Conservation (phyloP, 768 basidiomycete species). For the Pholiota molesta region DNA sequence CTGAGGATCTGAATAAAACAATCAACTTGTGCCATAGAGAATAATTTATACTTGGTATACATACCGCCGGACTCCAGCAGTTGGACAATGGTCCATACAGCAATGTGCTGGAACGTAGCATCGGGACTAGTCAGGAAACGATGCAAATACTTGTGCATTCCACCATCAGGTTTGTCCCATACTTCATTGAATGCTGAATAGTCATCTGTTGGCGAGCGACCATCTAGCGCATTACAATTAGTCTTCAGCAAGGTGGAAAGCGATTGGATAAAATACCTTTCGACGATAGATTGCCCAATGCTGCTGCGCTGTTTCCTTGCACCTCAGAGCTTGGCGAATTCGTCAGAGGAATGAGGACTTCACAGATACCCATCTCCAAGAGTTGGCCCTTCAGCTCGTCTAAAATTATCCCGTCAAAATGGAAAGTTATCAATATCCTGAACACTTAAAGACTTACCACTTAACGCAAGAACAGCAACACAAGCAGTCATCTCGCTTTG, state of each 20-base stretch:
- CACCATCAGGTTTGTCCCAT: slow-evolving; percentile 97
- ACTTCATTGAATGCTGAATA: slow-evolving; percentile 98
- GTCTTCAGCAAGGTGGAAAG: background rate
- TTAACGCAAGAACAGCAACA: slow-evolving; percentile 93
- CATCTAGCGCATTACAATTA: slow-evolving; percentile 50
- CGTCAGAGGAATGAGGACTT: slow-evolving; percentile 95
- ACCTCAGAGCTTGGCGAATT: slow-evolving; percentile 97
- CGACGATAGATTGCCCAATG: slow-evolving; percentile 95
- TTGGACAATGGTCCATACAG: slow-evolving; percentile 99
- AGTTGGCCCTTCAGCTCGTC: slow-evolving; percentile 97
- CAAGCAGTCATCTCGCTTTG: slow-evolving; percentile 99
- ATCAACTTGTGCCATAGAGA: background rate
- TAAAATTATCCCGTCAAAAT: slow-evolving; percentile 32
- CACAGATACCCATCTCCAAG: slow-evolving; percentile 97
- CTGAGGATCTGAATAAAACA: slow-evolving; percentile 65
- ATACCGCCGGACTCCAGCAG: slow-evolving; percentile 92
- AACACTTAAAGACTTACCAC: slow-evolving; percentile 60
- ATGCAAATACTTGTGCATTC: slow-evolving; percentile 93
- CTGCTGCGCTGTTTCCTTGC: slow-evolving; percentile 97
- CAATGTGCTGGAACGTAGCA: slow-evolving; percentile 99
- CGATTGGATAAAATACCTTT: slow-evolving; percentile 59
- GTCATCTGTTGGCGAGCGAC: slow-evolving; percentile 77
- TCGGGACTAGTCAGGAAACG: slow-evolving; percentile 93
- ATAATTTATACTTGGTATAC: slow-evolving; percentile 11
- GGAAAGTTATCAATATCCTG: slow-evolving; percentile 1